Evolutionary conservation across 345 rosid species (phyloP), one percentile per base, ranked within the genome.

Genomic region (Populus deltoides): DNA sequence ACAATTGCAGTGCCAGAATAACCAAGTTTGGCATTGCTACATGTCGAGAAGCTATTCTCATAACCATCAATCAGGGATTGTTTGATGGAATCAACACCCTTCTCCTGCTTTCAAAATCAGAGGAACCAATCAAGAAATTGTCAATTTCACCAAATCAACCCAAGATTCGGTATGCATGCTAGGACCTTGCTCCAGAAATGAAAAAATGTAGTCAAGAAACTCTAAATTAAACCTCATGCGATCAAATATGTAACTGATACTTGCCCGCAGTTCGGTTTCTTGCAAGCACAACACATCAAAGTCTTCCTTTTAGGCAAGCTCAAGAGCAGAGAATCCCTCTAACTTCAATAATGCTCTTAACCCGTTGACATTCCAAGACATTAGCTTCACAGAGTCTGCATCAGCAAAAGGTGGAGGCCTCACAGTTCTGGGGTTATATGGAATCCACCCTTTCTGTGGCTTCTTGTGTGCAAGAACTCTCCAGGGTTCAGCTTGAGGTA

Each of bases 341-440:
- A 76, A 73, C 86, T 93, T 95, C 86, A 90, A 70, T 81, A 93
- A 78, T 77, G 97, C 97, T 86, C 97, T 86, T 75, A 95, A 79
- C 29, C 99, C 98, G 85, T 95, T 95, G 78, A 95, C 98, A 82
- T 93, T 95, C 99, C 99, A 95, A 72, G 99, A 93, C 91, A 93
- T 73, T 71, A 95, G 76, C 81, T 91, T 95, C 76, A 90, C 75
- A 81, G 65, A 86, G 79, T 85, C 84, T 31, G 86, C 78, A 76
- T 87, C 90, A 75, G 82, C 43, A 67, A 81, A 90, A 83, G 90
- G 87, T 43, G 85, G 84, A 78, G 88, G 92, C 81, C 96, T 92
- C 97, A 92, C 89, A 66, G 85, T 91, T 83, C 88, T 84, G 39
- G 98, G 97, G 82, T 90, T 92, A 85, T 95, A 93, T 6, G 93